These are phyloP conservation scores for Pseudogymnoascus destructans DNA, from an alignment of 2,329 filamentous ascomycete species.

Conservation along the genomic window DNA sequence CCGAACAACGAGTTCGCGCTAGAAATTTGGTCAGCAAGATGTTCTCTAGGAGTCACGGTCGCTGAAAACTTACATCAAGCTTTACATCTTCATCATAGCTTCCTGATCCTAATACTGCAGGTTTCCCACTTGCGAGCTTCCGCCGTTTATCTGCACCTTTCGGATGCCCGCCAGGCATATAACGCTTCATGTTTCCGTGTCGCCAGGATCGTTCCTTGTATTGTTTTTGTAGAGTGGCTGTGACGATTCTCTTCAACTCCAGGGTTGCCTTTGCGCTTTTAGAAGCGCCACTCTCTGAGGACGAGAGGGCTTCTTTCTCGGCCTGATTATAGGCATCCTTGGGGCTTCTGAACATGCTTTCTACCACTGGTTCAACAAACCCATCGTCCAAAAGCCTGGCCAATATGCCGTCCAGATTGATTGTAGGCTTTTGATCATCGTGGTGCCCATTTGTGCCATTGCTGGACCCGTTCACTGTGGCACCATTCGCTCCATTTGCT, in stretches of 20 bases:
- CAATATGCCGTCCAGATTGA: conserved; percentile 29
- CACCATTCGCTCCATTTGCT: conserved; percentile 19
- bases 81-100: conserved; percentile 30
- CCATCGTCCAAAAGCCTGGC: conserved; percentile 46
- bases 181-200: conserved; percentile 40
- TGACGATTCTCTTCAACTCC: conserved; percentile 45
- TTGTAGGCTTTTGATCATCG: conserved; percentile 13
- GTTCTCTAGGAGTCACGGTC: not conserved
- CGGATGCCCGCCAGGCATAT: conserved; percentile 21
- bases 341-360: conserved; percentile 44
- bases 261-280: conserved; percentile 54
- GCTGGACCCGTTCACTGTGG: conserved; percentile 12
- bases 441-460: conserved; percentile 17
- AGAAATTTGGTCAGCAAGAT: conserved; percentile 20
- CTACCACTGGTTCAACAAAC: conserved; percentile 51
- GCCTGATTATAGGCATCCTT: conserved; percentile 48
- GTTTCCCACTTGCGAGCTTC: conserved; percentile 38
- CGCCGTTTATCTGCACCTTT: conserved; percentile 35
- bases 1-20: conserved; percentile 62
- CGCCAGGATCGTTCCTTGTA: conserved; percentile 32
- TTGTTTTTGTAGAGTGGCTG: conserved; percentile 39
- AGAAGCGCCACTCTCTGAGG: conserved; percentile 38
- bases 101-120: conserved; percentile 27
- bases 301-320: conserved; percentile 47
- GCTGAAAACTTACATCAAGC: conserved; percentile 37